Percentiles rank a stretch among this genome's conserved stretches.
These are phyloP conservation scores for Plasmodium gonderi DNA, from an alignment of 169 alveolate genomes.

Conservation along the genomic window DNA sequence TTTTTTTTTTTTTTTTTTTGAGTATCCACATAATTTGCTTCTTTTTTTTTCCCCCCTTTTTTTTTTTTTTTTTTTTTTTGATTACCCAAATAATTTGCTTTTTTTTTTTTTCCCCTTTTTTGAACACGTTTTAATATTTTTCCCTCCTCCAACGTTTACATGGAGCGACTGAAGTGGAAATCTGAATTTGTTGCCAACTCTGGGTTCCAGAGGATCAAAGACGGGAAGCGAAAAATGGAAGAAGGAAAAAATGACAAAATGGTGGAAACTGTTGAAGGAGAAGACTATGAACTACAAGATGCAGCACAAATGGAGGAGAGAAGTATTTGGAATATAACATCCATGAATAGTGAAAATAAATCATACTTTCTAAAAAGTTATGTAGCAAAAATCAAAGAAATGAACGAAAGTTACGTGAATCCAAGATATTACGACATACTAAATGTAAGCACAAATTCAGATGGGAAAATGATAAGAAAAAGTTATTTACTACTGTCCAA, in stretches of 20 bases:
- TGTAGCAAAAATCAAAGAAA: slow-evolving; percentile 38
- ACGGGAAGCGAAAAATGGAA: neutral
- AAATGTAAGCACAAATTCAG: slow-evolving; percentile 14
- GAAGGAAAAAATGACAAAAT: neutral
- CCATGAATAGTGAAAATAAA: slow-evolving; percentile 55
- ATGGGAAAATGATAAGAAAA: slow-evolving; percentile 38
- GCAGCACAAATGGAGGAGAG: neutral
- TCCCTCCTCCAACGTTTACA: neutral
- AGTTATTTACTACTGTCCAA: slow-evolving; percentile 48
- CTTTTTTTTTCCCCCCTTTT: neutral
- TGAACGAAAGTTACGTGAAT: neutral
- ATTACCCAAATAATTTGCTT: neutral
- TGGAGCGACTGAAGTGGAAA: too few relatives aligned
- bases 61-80: neutral
- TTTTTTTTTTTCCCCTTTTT: neutral
- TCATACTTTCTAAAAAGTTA: slow-evolving; percentile 7
- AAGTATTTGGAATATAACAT: neutral
- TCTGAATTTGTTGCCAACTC: neutral
- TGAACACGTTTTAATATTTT: neutral
- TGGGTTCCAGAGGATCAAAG: neutral
- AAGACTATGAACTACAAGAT: neutral
- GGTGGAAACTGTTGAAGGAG: neutral
- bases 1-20: too few relatives aligned
- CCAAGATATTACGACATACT: slow-evolving; percentile 53
- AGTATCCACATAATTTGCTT: too few relatives aligned